phyloP scores from a whole-genome alignment of 805 yeast species.

The Pichia pseudocactophila region DNA sequence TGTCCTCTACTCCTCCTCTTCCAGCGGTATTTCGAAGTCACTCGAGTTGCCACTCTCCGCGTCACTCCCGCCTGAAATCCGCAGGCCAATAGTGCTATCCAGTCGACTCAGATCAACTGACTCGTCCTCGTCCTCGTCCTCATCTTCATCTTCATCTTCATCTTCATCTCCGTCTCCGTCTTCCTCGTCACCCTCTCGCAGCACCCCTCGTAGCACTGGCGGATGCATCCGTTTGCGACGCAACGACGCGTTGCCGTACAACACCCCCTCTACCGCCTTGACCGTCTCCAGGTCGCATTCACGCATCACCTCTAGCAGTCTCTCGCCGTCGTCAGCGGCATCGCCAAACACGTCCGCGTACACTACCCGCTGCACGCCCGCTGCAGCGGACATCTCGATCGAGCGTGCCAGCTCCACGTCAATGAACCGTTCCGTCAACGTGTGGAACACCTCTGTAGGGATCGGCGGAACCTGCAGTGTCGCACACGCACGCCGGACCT shows the following conservation, averaged over 20 bases:
- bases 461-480: not conserved
- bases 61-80: not conserved
- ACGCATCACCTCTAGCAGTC: constrained; percentile 8
- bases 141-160: not conserved
- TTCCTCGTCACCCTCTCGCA: constrained; percentile 6
- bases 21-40: constrained; percentile 10
- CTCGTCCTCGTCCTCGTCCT: too few species aligned
- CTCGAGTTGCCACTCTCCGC: not conserved
- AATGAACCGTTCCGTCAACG: constrained; percentile 29
- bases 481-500: not conserved
- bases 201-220: not conserved
- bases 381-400: constrained; percentile 28
- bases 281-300: constrained; percentile 12
- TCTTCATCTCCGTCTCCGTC: constrained; percentile 2
- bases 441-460: constrained; percentile 18
- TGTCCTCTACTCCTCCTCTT: not conserved
- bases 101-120: constrained; percentile 4
- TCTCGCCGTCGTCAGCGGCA: constrained; percentile 1
- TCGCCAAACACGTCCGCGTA: constrained; percentile 6
- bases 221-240: constrained; percentile 4
- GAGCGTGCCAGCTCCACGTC: constrained; percentile 29
- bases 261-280: constrained; percentile 8
- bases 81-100: not conserved
- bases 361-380: constrained; percentile 13
- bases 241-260: constrained; percentile 5